These are phyloP conservation scores for Colletotrichum cordylinicola DNA, from an alignment of 2,329 filamentous ascomycete genomes.

Conservation along the genomic window DNA sequence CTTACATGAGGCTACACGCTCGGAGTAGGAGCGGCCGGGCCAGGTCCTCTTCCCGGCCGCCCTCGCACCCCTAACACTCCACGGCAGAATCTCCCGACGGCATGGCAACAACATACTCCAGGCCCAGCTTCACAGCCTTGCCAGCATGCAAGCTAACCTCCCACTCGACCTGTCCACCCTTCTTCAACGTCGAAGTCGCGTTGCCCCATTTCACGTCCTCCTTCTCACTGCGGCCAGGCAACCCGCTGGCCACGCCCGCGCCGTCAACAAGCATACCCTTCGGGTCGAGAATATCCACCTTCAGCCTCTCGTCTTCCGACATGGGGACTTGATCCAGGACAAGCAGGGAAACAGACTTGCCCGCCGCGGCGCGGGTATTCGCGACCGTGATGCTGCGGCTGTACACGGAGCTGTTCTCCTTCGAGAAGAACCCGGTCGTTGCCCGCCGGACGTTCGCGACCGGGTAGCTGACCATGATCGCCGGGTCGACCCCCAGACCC, in stretches of 20 bases:
- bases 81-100: constrained; percentile 54
- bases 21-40: background rate
- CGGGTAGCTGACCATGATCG: constrained; percentile 59
- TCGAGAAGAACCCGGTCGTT: constrained; percentile 57
- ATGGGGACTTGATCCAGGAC: constrained; percentile 67
- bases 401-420: constrained; percentile 58
- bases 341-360: constrained; percentile 49
- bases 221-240: constrained; percentile 30
- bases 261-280: constrained; percentile 49
- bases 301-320: constrained; percentile 64
- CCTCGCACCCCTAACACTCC: constrained; percentile 22
- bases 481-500: constrained; percentile 64
- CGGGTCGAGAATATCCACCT: constrained; percentile 56
- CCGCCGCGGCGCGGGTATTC: constrained; percentile 50
- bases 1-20: background rate
- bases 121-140: constrained; percentile 57
- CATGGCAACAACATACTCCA: constrained; percentile 67
- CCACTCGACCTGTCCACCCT: constrained; percentile 65
- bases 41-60: background rate
- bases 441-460: constrained; percentile 59
- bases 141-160: constrained; percentile 63
- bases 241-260: constrained; percentile 40
- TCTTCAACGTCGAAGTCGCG: constrained; percentile 58
- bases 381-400: constrained; percentile 52
- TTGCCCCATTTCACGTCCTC: constrained; percentile 56